phyloP scores from a whole-genome alignment of 1,284 basidiomycete genomes.

The Inonotus obliquus region DNA sequence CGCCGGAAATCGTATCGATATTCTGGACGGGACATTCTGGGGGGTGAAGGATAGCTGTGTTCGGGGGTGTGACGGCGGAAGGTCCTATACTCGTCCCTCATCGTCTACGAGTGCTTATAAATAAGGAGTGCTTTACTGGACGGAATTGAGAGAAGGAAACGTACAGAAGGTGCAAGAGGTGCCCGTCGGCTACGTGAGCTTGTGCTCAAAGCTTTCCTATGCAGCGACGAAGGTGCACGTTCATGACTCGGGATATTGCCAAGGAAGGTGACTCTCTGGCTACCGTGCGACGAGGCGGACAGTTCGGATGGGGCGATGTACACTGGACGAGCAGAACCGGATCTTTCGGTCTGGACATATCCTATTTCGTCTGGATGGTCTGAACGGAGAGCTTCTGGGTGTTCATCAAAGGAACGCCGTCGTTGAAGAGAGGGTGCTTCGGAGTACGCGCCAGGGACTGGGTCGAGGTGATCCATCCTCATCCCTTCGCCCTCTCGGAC shows the following conservation, averaged over 20 bases:
- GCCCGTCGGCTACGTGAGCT: background rate
- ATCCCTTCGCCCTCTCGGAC: background rate
- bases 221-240: background rate
- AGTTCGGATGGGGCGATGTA: slow-evolving; percentile 3
- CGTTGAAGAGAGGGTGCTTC: background rate
- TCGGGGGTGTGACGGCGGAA: slow-evolving; percentile 1
- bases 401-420: background rate
- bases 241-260: slow-evolving; percentile 1
- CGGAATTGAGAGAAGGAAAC: background rate
- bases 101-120: background rate
- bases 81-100: background rate
- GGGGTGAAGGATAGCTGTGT: background rate
- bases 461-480: background rate
- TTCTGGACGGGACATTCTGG: background rate
- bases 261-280: slow-evolving; percentile 11
- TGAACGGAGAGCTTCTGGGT: background rate
- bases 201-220: background rate
- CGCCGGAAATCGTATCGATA: background rate
- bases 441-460: background rate
- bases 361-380: slow-evolving; percentile 10
- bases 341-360: slow-evolving; percentile 6
- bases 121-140: background rate
- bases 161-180: background rate
- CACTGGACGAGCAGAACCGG: background rate
- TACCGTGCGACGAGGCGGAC: slow-evolving; percentile 9